Percentiles rank a stretch among this genome's conserved stretches.
Evolutionary conservation across 371 early-diverging fungal genomes (phyloP).

Genomic region (Mortierella sp.): DNA sequence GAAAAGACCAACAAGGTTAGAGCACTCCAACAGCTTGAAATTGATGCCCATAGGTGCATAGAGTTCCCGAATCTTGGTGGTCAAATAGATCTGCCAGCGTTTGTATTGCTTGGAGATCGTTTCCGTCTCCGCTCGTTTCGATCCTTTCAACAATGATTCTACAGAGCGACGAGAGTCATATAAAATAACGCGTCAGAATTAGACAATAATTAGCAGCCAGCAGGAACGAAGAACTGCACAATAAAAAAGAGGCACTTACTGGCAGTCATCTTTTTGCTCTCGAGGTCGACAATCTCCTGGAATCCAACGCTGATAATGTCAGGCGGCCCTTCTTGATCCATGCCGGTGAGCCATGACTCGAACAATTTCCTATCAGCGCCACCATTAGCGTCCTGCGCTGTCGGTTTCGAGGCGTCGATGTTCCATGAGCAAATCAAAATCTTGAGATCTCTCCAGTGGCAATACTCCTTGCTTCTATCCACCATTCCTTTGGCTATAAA

Average conservation of each 20-base stretch:
- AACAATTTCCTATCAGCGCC: constrained; percentile 61
- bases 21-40: constrained; percentile 75
- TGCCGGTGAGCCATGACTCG: constrained; percentile 66
- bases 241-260: constrained; percentile 59
- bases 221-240: neutral
- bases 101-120: constrained; percentile 72
- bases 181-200: neutral
- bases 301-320: constrained; percentile 89
- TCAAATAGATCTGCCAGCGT: constrained; percentile 80
- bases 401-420: constrained; percentile 81
- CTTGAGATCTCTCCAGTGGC: constrained; percentile 69
- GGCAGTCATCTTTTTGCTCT: constrained; percentile 79
- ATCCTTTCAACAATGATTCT: constrained; percentile 74
- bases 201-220: neutral
- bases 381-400: constrained; percentile 59
- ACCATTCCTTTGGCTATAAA: constrained; percentile 64
- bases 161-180: constrained; percentile 3
- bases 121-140: constrained; percentile 69
- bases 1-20: constrained; percentile 87
- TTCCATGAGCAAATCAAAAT: constrained; percentile 87
- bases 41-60: constrained; percentile 59
- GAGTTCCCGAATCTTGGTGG: constrained; percentile 65
- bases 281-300: constrained; percentile 92
- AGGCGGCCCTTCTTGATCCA: constrained; percentile 68
- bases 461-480: constrained; percentile 66